Evolutionary conservation across 2,329 filamentous ascomycete genomes (phyloP).

Genomic region (Neonectria hederae): DNA sequence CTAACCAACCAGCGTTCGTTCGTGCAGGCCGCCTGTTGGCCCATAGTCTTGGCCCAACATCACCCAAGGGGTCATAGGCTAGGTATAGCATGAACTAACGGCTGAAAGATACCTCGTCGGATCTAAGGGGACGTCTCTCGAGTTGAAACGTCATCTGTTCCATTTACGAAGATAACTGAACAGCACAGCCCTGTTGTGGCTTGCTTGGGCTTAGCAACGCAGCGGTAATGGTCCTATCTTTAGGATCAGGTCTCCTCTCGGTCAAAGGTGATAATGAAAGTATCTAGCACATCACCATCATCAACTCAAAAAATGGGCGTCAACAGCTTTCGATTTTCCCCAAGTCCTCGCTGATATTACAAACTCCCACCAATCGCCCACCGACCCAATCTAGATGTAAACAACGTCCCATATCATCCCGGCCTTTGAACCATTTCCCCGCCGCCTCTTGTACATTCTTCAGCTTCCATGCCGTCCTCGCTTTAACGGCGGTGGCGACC

Average conservation of each 20-base stretch:
- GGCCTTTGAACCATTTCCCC: constrained; percentile 12
- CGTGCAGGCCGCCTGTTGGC: not conserved
- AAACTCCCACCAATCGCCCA: constrained; percentile 26
- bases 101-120: too few species aligned
- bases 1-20: constrained; percentile 4
- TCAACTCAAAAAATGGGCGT: constrained; percentile 20
- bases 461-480: constrained; percentile 44
- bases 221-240: too few species aligned
- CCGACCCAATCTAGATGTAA: constrained; percentile 30
- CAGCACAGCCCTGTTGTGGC: not conserved
- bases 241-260: too few species aligned
- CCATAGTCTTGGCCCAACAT: not conserved
- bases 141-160: not conserved
- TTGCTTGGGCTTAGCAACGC: not conserved
- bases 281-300: not conserved
- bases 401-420: constrained; percentile 18
- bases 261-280: not conserved
- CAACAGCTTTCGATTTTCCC: constrained; percentile 37
- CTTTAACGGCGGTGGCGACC: constrained; percentile 46
- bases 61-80: too few species aligned
- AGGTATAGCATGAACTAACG: too few species aligned
- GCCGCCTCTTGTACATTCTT: constrained; percentile 9
- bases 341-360: constrained; percentile 34
- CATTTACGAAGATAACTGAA: too few species aligned
- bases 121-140: too few species aligned